Conservation (phyloP, 257 asterid species). For the Solanum pimpinellifolium region DNA sequence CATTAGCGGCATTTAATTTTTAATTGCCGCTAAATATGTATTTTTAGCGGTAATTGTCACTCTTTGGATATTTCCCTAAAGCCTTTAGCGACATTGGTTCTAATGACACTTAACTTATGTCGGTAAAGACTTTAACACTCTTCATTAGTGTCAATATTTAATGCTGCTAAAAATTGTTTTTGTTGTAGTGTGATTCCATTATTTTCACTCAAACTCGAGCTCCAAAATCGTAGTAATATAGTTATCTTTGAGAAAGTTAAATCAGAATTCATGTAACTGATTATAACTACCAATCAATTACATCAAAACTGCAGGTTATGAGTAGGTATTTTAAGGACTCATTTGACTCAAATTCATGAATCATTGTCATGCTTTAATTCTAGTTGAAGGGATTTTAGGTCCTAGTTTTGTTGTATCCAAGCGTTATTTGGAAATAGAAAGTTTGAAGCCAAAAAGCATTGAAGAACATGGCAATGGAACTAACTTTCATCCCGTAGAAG, state of each 20-base stretch:
- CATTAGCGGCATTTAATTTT: no score
- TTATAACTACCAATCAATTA: background rate
- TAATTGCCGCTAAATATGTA: no score
- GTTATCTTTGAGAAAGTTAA: background rate
- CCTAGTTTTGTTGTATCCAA: background rate
- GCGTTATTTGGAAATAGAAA: no score
- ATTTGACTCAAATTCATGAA: background rate
- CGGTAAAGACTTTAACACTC: no score
- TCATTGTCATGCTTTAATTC: background rate
- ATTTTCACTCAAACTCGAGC: background rate
- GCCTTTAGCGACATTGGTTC: no score
- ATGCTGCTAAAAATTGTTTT: no score
- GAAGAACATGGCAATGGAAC: background rate
- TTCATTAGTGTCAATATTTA: no score
- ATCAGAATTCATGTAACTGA: background rate
- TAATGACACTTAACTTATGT: no score
- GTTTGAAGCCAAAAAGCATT: background rate
- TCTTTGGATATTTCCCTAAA: no score
- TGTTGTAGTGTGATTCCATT: background rate
- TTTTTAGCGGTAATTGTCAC: no score
- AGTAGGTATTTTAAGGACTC: background rate
- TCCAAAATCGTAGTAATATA: background rate
- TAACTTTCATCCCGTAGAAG: no score
- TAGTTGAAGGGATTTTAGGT: background rate
- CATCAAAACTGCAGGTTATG: background rate